phyloP scores from a whole-genome alignment of 2,329 filamentous ascomycete species.

The Penicillium palitans region DNA sequence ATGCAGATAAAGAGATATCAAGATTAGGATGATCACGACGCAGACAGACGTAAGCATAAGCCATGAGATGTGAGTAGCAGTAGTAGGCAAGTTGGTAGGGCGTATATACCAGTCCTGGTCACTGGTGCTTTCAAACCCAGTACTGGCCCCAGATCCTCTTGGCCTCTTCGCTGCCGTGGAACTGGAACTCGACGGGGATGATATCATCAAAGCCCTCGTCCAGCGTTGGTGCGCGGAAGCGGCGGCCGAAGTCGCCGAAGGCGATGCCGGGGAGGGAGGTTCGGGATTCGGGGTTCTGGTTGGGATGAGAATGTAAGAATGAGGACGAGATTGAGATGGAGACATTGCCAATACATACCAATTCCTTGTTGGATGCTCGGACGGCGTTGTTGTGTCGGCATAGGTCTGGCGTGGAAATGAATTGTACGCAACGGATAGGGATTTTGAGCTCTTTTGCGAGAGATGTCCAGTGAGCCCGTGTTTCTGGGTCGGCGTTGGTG shows the following conservation, averaged over 20 bases:
- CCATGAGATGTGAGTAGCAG: too few relatives aligned
- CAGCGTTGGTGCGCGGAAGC: constrained; percentile 69
- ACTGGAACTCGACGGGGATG: constrained; percentile 70
- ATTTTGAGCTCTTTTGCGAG: constrained; percentile 70
- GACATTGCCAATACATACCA: constrained; percentile 32
- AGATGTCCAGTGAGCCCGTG: constrained; percentile 73
- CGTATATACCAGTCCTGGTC: not conserved
- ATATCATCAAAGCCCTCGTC: constrained; percentile 86
- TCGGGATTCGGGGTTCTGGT: constrained; percentile 75
- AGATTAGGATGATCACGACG: not conserved
- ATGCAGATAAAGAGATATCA: not conserved
- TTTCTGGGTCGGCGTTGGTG: constrained; percentile 84
- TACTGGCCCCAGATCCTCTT: constrained; percentile 72
- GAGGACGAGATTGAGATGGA: not conserved
- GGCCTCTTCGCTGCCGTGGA: constrained; percentile 68
- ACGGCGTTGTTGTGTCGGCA: constrained; percentile 87
- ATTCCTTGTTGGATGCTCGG: constrained; percentile 60
- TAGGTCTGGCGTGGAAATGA: constrained; percentile 69
- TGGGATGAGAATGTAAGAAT: not conserved
- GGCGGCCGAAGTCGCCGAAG: constrained; percentile 71
- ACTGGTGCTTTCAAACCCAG: constrained; percentile 61
- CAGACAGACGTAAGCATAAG: not conserved
- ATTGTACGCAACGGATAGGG: constrained; percentile 81
- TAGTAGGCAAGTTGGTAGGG: too few relatives aligned
- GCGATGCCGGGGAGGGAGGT: constrained; percentile 73